These are phyloP conservation scores for Coemansia sp. DNA, from an alignment of 192 early-diverging fungal species.

Conservation along the genomic window DNA sequence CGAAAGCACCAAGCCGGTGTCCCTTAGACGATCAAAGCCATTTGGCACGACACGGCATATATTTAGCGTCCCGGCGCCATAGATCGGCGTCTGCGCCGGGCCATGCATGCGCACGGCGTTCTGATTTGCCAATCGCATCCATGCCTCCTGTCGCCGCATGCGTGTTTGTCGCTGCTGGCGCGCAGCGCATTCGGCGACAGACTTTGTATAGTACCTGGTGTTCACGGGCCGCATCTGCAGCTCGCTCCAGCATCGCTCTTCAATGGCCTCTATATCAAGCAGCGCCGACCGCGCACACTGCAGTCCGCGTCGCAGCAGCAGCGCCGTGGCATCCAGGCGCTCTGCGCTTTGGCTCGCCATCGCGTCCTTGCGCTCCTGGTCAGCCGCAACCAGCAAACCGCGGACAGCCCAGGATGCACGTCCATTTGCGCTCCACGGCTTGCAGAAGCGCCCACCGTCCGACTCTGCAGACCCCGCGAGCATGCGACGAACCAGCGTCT, in stretches of 20 bases:
- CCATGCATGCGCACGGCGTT: conserved; percentile 22
- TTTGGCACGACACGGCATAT: conserved; percentile 7
- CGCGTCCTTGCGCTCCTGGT: conserved; percentile 2
- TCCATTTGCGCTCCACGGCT: neutral
- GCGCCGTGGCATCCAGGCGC: conserved; percentile 22
- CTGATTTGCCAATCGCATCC: conserved; percentile 22
- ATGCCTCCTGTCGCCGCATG: conserved; percentile 7
- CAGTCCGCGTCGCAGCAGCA: conserved; percentile 13
- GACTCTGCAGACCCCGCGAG: conserved; percentile 1
- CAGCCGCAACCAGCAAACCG: conserved; percentile 11
- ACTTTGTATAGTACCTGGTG: conserved; percentile 5
- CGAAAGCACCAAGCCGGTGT: conserved; percentile 55
- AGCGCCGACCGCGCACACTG: conserved; percentile 13
- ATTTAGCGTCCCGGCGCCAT: conserved; percentile 16
- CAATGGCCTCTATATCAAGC: conserved; percentile 5
- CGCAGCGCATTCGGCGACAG: conserved; percentile 3
- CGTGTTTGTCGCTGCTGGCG: neutral
- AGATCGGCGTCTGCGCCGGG: conserved; percentile 11
- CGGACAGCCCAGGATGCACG: conserved; percentile 13
- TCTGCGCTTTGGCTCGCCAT: conserved; percentile 10
- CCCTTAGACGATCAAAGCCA: conserved; percentile 8
- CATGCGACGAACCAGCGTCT: conserved; percentile 56
- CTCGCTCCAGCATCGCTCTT: conserved; percentile 19
- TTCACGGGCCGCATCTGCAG: conserved; percentile 27
- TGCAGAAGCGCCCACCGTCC: neutral